phyloP scores from a whole-genome alignment of 2,329 filamentous ascomycete species.

The Colletotrichum shisoi region DNA sequence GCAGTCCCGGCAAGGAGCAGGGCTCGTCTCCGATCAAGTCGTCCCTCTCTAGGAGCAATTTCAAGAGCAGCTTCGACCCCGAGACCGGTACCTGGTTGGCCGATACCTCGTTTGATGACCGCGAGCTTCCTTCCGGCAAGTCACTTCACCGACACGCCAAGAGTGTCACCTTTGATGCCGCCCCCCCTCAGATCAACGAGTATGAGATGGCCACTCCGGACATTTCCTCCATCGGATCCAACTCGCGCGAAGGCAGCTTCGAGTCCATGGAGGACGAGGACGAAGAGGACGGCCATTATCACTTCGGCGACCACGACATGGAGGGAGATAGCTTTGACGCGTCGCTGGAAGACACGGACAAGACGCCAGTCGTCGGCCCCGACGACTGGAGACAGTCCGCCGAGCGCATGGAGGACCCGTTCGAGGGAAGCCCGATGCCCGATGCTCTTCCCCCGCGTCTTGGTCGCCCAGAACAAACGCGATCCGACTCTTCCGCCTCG shows the following conservation, averaged over 20 bases:
- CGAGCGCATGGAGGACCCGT: slow-evolving; percentile 66
- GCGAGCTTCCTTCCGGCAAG: slow-evolving; percentile 69
- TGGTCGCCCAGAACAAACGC: slow-evolving; percentile 64
- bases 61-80: slow-evolving; percentile 74
- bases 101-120: slow-evolving; percentile 67
- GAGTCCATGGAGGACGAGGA: slow-evolving; percentile 82
- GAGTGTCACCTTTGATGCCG: slow-evolving; percentile 95
- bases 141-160: slow-evolving; percentile 85
- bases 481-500: slow-evolving; percentile 74
- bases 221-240: slow-evolving; percentile 88
- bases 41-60: slow-evolving; percentile 74
- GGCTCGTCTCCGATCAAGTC: slow-evolving; percentile 82
- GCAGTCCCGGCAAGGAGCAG: slow-evolving; percentile 72
- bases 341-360: slow-evolving; percentile 92
- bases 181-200: slow-evolving; percentile 93
- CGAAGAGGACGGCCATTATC: slow-evolving; percentile 56
- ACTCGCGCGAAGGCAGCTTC: slow-evolving; percentile 91
- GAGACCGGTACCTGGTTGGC: slow-evolving; percentile 74
- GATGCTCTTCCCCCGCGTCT: slow-evolving; percentile 56
- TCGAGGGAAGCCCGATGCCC: slow-evolving; percentile 74
- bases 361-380: slow-evolving; percentile 96
- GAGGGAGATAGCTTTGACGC: slow-evolving; percentile 94
- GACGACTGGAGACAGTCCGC: slow-evolving; percentile 85
- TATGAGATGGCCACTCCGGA: slow-evolving; percentile 98
- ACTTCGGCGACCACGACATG: slow-evolving; percentile 64